Conservation (phyloP, 331 rosid genomes). For the Cydonia oblonga region DNA sequence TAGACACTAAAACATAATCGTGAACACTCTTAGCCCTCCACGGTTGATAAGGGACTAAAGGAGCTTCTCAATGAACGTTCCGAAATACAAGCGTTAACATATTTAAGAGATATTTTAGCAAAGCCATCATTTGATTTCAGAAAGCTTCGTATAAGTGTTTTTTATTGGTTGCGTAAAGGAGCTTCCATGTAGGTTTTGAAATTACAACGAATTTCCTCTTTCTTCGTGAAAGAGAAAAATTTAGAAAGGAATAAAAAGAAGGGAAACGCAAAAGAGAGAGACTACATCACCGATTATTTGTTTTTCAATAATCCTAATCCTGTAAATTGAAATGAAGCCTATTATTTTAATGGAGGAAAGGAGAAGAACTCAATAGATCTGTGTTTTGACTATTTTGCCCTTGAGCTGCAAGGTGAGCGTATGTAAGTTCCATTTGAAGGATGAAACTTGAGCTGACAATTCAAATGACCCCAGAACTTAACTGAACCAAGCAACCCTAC, state of each 20-base stretch:
- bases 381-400: constrained; percentile 7
- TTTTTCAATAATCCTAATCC: background rate
- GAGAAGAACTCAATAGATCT: background rate
- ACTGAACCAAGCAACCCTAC: constrained; percentile 50
- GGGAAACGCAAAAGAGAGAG: background rate
- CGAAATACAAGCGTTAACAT: no score
- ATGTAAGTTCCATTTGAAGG: constrained; percentile 51
- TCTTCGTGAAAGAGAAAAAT: background rate
- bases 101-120: no score
- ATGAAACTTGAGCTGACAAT: constrained; percentile 55
- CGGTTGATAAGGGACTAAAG: no score
- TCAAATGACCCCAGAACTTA: constrained; percentile 41
- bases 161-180: no score
- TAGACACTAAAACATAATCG: no score
- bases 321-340: background rate
- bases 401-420: constrained; percentile 45
- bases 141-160: no score
- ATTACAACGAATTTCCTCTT: no score
- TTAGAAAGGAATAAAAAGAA: background rate
- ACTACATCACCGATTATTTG: background rate
- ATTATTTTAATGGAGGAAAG: background rate
- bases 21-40: no score
- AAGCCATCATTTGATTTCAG: no score
- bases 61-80: no score
- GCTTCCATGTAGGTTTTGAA: no score